A percentile compares a stretch with the other conserved stretches of the same genome.
Evolutionary conservation across 306 rosid species (phyloP).

Genomic region (Sicyos baderoa): DNA sequence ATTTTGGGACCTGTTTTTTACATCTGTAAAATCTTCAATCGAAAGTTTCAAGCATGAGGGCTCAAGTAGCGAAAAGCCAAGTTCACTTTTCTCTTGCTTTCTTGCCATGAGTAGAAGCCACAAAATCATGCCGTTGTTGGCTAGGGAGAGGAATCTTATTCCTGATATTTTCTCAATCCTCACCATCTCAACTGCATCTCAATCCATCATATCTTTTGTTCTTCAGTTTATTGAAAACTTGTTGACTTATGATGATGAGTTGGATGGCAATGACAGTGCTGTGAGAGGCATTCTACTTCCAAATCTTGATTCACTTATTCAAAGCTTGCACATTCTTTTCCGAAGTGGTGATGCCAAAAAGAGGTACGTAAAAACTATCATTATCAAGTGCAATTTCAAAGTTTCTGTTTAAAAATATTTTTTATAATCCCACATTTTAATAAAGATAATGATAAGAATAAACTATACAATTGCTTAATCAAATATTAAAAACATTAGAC

Average conservation of each 20-base stretch:
- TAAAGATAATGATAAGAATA: neutral
- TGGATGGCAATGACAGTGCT: conserved; percentile 40
- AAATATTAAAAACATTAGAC: neutral
- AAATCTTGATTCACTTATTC: conserved; percentile 52
- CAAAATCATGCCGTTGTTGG: conserved; percentile 49
- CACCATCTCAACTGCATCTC: conserved; percentile 53
- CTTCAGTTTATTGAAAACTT: conserved; percentile 73
- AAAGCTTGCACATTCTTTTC: conserved; percentile 57
- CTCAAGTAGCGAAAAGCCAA: conserved; percentile 86
- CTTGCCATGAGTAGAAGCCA: conserved; percentile 70
- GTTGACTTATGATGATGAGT: conserved; percentile 54
- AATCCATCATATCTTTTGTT: conserved; percentile 58
- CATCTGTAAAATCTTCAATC: conserved; percentile 54
- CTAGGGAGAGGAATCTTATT: conserved; percentile 53
- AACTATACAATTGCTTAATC: neutral
- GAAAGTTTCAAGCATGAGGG: conserved; percentile 70
- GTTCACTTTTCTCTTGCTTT: conserved; percentile 87
- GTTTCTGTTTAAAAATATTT: neutral
- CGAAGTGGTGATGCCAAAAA: conserved; percentile 53
- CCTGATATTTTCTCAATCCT: conserved; percentile 77
- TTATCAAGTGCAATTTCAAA: neutral
- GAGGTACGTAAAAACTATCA: conserved; percentile 39
- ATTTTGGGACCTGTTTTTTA: conserved; percentile 74
- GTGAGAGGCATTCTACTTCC: conserved; percentile 40
- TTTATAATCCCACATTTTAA: neutral